phyloP scores from a whole-genome alignment of 495 filamentous ascomycete genomes.

The Aspergillus steynii region DNA sequence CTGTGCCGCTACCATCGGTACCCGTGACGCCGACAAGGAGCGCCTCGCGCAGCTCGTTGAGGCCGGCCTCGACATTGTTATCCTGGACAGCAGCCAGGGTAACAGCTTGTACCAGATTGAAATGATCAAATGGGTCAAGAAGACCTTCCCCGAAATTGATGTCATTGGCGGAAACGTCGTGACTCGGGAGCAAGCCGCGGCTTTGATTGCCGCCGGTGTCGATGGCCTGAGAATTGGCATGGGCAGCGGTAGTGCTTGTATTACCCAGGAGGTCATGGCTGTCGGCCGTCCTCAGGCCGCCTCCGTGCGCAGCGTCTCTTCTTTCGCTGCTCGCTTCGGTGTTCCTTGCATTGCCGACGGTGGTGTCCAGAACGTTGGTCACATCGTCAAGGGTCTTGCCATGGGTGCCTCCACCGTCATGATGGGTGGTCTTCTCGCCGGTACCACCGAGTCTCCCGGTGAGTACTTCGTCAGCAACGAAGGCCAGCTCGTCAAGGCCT shows the following conservation, averaged over 20 bases:
- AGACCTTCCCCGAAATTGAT: conserved; percentile 79
- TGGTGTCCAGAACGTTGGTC: conserved; percentile 96
- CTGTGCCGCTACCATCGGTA: conserved; percentile 92
- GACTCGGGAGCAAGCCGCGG: conserved; percentile 89
- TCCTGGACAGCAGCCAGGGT: conserved; percentile 94
- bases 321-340: conserved; percentile 89
- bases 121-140: conserved; percentile 95
- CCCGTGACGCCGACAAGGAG: conserved; percentile 84
- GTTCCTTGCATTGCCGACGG: conserved; percentile 98
- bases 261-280: conserved; percentile 99
- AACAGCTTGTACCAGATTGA: conserved; percentile 96
- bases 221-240: conserved; percentile 98
- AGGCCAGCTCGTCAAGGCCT: conserved; percentile 97
- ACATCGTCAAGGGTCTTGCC: conserved; percentile 97
- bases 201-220: conserved; percentile 88
- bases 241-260: conserved; percentile 97
- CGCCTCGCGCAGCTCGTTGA: conserved; percentile 88
- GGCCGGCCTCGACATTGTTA: conserved; percentile 91
- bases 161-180: conserved; percentile 99
- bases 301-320: conserved; percentile 82
- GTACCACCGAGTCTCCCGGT: conserved; percentile 95
- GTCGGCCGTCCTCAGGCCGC: conserved; percentile 94
- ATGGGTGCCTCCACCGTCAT: conserved; percentile 95
- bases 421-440: conserved; percentile 98
- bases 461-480: conserved; percentile 94